Conservation (phyloP, 2,329 filamentous ascomycete species). For the Aspergillus uvarum region DNA sequence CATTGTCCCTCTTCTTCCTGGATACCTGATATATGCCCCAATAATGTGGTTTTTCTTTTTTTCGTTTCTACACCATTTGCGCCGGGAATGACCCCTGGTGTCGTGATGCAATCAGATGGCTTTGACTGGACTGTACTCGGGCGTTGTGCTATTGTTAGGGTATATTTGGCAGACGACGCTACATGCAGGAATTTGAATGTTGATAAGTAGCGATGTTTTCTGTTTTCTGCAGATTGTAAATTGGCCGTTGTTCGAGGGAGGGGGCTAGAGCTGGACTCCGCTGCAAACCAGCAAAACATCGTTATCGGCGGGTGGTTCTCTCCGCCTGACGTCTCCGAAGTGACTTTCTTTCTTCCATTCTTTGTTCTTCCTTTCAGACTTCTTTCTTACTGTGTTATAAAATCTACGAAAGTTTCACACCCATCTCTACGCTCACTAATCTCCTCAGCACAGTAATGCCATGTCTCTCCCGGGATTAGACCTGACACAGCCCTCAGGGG, state of each 20-base stretch:
- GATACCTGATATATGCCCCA: constrained; percentile 23
- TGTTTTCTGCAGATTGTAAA: too few relatives aligned
- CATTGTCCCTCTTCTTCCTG: constrained; percentile 18
- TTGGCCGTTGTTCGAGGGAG: too few relatives aligned
- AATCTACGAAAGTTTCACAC: background rate
- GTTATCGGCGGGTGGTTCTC: constrained; percentile 9
- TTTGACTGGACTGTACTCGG: constrained; percentile 7
- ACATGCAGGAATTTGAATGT: constrained; percentile 3
- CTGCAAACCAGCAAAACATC: constrained; percentile 26
- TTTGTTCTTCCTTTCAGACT: constrained; percentile 1
- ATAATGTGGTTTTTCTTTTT: constrained; percentile 20
- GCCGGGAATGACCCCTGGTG: constrained; percentile 7
- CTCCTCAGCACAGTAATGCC: constrained; percentile 21
- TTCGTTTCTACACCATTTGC: constrained; percentile 13
- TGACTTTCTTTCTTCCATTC: background rate
- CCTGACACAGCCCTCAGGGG: constrained; percentile 62
- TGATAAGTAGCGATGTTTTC: background rate
- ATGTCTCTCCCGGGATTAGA: constrained; percentile 77
- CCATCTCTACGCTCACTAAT: background rate
- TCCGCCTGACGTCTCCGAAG: constrained; percentile 2
- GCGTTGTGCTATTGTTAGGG: constrained; percentile 8
- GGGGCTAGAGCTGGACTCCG: background rate
- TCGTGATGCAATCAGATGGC: constrained; percentile 9
- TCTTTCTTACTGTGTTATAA: background rate
- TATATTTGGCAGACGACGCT: constrained; percentile 6